Evolutionary conservation across 1,284 basidiomycete species (phyloP).

Genomic region (Anthracocystis setariae): DNA sequence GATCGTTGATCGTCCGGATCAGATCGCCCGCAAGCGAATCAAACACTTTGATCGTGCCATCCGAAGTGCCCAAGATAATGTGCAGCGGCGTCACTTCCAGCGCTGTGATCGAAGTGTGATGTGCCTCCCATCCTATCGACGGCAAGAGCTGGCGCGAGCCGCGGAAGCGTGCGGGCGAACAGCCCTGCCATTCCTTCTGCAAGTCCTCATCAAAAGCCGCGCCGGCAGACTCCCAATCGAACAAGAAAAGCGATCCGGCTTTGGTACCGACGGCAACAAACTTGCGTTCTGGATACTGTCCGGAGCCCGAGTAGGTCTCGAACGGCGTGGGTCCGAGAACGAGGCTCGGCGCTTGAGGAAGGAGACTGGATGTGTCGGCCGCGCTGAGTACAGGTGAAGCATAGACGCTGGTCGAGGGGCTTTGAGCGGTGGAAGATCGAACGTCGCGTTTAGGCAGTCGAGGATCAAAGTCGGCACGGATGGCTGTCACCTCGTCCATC

Average conservation of each 20-base stretch:
- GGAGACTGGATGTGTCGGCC: background rate
- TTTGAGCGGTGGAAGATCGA: conserved; percentile 31
- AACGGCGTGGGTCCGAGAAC: conserved; percentile 38
- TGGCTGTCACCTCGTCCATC: conserved; percentile 51
- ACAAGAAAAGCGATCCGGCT: conserved; percentile 55
- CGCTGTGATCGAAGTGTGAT: conserved; percentile 57
- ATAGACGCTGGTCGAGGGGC: conserved; percentile 25
- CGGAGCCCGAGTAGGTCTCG: conserved; percentile 19
- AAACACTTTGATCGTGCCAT: conserved; percentile 76
- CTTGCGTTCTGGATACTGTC: conserved; percentile 55
- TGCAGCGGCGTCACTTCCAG: conserved; percentile 53
- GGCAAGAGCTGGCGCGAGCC: conserved; percentile 74
- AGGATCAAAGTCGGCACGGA: conserved; percentile 60
- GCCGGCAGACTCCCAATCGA: conserved; percentile 56
- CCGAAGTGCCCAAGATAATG: conserved; percentile 66
- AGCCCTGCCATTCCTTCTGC: conserved; percentile 53
- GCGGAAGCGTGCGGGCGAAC: conserved; percentile 74
- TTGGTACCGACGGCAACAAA: conserved; percentile 62
- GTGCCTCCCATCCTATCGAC: conserved; percentile 53
- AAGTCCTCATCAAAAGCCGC: conserved; percentile 24
- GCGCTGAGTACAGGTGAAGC: conserved; percentile 42
- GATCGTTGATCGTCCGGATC: conserved; percentile 64
- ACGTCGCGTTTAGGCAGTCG: conserved; percentile 33
- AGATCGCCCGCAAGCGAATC: conserved; percentile 74
- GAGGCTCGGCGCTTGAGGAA: conserved; percentile 13